Base-by-base conservation (phyloP, 257 asterid genomes). In the Mentha longifolia region DNA sequence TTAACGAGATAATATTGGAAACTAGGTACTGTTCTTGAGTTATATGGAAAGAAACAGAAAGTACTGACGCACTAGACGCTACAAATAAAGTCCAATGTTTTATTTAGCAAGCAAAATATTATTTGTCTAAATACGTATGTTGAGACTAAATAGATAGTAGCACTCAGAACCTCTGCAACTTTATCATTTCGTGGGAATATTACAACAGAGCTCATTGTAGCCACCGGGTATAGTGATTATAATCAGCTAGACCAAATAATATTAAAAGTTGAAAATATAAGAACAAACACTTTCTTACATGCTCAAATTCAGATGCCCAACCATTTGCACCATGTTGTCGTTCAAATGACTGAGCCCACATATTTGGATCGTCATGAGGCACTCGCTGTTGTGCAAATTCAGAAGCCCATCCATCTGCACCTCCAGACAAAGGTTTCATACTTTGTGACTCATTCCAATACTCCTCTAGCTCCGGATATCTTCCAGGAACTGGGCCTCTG, bases 291-390 rank as follows among this genome's bases (percentile, higher is more conserved):
- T 64, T 75, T 17, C 96, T 89, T 85, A 92, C 99, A 78, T 82
- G 94, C 77, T 95, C 96, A 86, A 88, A 95, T 79, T 95, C 99
- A 82, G 98, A 88, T 65, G 94, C 98, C 98, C 99, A 95, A 31
- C 96, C 95, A 77, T 84, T 95, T 51, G 94, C 84, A 67, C 97
- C 92, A 77, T 92, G 97, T 66, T 95, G 90, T 67, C 82, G 88
- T 81, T 92, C 97, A 83, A 92, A 92, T 81, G 98, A 88, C 77
- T 80, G 97, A 80, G 72, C 90, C 99, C 99, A 95, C 75, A 77
- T 68, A 61, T 79, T 89, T 70, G 98, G 97, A 68, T 88, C 86
- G 61, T 86, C 88, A 80, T 25, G 97, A 41, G 83, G 86, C 58
- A 74, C 70, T 61, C 64, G 91, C 71, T 71, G 86, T 74, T 83